Base-by-base conservation (phyloP, 768 basidiomycete species). In the Cyclocybe cylindracea region DNA sequence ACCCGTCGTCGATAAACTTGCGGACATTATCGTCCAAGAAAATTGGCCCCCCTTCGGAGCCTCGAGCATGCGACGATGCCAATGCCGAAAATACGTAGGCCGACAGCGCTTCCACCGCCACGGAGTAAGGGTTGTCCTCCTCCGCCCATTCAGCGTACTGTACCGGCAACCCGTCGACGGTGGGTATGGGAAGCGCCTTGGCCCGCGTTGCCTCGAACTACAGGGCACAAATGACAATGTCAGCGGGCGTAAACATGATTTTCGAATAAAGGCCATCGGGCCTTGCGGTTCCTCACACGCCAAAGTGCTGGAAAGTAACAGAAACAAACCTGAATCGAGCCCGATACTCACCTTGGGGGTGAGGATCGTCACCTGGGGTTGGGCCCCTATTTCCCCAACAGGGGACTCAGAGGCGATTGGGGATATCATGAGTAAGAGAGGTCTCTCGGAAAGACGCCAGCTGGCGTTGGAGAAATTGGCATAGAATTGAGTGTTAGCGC, bases 391-490 rank as follows among this genome's bases (percentile, higher is more conserved):
- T 13, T 41, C 2, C 8, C 43, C 42, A 35, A 46, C 36, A 35
- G 19, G 14, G 43, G 41, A 34, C 18, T 46, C 51, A 16, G 54
- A 45, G 36, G 58, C 64, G 3, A 63, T 53, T 9, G 87, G 81
- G 7, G 78, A 75, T 39, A 94, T 59, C 49, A 89, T 75, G 32
- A 93, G 71, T 5, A 94, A 69, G 10, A 94, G 75, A 0, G 91
- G 91, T 2, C 92, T 79, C 69, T 94, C 92, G 8, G 88, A 89
- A 32, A 91, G 77, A 32, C 60, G 55, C 92, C 93, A 95, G 16
- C 78, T 61, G 7, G 76, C 53, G 5, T 58, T 62, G 10, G 86
- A 86, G 51, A 91, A 76, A 58, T 91, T 91, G n/a, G 76, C 83
- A 65, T 79, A 93, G 73, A 83, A 94, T 2, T 75, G 69, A 1